These are phyloP conservation scores for Penstemon newberryi DNA, from an alignment of 257 asterid species.

Conservation along the genomic window DNA sequence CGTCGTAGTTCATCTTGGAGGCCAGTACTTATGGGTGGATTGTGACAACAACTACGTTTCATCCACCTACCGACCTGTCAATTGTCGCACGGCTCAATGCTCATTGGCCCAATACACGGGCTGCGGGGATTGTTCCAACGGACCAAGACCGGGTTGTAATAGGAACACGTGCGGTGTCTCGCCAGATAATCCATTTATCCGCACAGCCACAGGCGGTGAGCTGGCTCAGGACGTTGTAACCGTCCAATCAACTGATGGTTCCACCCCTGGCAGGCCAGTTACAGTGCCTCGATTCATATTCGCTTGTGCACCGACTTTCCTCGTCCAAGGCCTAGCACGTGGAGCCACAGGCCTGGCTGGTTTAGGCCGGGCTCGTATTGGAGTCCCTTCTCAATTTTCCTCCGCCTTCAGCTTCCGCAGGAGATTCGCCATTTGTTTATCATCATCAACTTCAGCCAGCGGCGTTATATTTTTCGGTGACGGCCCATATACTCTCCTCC, in stretches of 20 bases:
- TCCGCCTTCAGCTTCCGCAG: conserved; percentile 52
- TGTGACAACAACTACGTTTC: conserved; percentile 52
- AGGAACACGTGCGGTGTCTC: conserved; percentile 38
- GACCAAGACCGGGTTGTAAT: conserved; percentile 60
- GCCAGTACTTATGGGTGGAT: conserved; percentile 57
- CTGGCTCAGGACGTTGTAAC: conserved; percentile 54
- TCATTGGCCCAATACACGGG: conserved; percentile 31
- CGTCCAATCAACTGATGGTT: conserved; percentile 41
- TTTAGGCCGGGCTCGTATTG: conserved; percentile 46
- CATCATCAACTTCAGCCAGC: conserved; percentile 27
- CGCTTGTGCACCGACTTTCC: conserved; percentile 37
- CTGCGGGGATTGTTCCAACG: conserved; percentile 43
- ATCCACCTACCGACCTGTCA: conserved; percentile 49
- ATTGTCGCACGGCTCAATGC: conserved; percentile 60
- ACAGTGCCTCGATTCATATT: conserved; percentile 41
- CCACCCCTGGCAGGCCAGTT: conserved; percentile 37
- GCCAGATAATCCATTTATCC: conserved; percentile 44
- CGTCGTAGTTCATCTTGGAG: conserved; percentile 64
- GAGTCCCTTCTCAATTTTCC: conserved; percentile 44
- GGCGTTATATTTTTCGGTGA: conserved; percentile 33
- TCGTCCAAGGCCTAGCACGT: conserved; percentile 43
- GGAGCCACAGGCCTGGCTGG: conserved; percentile 51
- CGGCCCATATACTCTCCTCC: conserved; percentile 49
- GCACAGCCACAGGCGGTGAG: conserved; percentile 43
- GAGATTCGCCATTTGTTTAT: conserved; percentile 52